Evolutionary conservation across 2,329 filamentous ascomycete genomes (phyloP).

Genomic region (Colletotrichum filicis): DNA sequence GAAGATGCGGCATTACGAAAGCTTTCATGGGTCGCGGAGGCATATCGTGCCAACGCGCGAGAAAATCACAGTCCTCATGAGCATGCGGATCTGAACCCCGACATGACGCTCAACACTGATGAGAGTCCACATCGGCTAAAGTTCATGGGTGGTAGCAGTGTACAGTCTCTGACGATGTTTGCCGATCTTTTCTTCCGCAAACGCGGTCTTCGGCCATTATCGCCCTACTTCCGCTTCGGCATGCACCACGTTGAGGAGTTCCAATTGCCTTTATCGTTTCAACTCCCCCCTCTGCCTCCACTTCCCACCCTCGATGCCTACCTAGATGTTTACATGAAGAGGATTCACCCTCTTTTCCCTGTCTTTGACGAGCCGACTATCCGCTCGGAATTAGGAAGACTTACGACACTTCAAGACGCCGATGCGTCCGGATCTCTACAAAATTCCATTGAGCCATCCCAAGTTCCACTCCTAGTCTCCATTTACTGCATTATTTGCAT

Average conservation of each 20-base stretch:
- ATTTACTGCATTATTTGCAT: conserved; percentile 38
- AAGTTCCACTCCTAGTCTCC: conserved; percentile 24
- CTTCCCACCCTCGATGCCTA: conserved; percentile 14
- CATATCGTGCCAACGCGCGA: conserved; percentile 18
- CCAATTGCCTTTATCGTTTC: conserved; percentile 30
- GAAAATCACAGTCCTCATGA: conserved; percentile 13
- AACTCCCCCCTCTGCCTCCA: conserved; percentile 33
- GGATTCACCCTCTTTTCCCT: conserved; percentile 38
- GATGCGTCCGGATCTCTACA: not conserved
- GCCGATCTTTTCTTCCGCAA: conserved; percentile 39
- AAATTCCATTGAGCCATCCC: not conserved
- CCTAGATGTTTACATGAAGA: conserved; percentile 35
- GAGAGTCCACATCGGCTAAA: conserved; percentile 37
- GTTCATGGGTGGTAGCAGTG: conserved; percentile 38
- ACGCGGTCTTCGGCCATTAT: conserved; percentile 35
- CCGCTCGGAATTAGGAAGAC: conserved; percentile 24
- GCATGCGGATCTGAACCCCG: conserved; percentile 33
- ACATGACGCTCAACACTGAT: conserved; percentile 40
- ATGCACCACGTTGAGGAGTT: conserved; percentile 40
- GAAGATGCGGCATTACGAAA: conserved; percentile 6
- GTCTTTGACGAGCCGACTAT: conserved; percentile 35
- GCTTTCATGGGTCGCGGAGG: conserved; percentile 21
- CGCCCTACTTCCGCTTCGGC: conserved; percentile 38
- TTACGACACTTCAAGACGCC: conserved; percentile 10
- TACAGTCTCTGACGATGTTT: conserved; percentile 40